A percentile compares a stretch with the other conserved stretches of the same genome.
Conservation (phyloP, 2,329 filamentous ascomycete species). For the Verticillium longisporum region DNA sequence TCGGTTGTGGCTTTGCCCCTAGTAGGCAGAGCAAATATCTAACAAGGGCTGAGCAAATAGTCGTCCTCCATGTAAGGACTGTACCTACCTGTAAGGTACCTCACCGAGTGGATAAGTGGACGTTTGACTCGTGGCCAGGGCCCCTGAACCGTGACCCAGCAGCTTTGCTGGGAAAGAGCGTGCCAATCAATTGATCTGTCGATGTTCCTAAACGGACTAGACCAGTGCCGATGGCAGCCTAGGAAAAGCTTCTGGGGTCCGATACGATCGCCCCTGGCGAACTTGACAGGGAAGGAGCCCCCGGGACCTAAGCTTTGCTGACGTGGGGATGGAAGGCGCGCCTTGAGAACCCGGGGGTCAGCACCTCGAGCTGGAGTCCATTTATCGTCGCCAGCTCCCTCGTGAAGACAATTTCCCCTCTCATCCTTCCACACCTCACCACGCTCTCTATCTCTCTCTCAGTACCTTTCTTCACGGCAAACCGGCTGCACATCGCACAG, state of each 20-base stretch:
- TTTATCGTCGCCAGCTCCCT: background rate
- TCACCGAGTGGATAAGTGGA: background rate
- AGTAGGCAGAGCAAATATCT: too few relatives aligned
- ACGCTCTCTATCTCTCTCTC: background rate
- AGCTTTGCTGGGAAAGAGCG: too few relatives aligned
- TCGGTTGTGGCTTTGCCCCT: too few relatives aligned
- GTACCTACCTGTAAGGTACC: background rate
- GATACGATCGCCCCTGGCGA: background rate
- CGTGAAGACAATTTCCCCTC: background rate
- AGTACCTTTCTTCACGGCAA: background rate
- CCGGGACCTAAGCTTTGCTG: background rate
- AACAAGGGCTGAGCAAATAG: too few relatives aligned
- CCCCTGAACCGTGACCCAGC: background rate
- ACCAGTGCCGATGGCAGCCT: background rate
- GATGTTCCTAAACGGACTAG: background rate
- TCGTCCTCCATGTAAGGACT: too few relatives aligned
- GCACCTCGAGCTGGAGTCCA: background rate
- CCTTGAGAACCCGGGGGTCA: background rate
- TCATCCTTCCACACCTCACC: background rate
- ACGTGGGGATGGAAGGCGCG: background rate
- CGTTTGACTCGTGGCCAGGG: background rate
- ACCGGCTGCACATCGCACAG: background rate
- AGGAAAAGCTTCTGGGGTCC: background rate
- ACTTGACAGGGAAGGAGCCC: background rate
- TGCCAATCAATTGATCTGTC: too few relatives aligned